Conservation (phyloP, 169 alveolate species). For the Cryptosporidium baileyi region DNA sequence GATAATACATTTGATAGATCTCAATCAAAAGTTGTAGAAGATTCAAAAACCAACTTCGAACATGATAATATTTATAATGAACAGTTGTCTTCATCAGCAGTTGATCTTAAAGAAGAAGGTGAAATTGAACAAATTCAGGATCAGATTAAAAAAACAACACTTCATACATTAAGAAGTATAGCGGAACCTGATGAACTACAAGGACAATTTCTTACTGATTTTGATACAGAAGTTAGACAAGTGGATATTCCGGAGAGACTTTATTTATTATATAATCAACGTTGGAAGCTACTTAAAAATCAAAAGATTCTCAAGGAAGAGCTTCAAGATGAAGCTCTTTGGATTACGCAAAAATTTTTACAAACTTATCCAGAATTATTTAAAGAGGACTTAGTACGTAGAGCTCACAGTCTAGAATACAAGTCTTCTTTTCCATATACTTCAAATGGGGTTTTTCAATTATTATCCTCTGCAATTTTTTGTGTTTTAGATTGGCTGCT, state of each 20-base stretch:
- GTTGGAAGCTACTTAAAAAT: slow-evolving; percentile 37
- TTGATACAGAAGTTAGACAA: slow-evolving; percentile 40
- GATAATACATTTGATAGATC: neutral
- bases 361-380: slow-evolving; percentile 53
- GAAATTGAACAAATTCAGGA: slow-evolving; percentile 31
- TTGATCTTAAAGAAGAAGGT: neutral
- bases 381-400: slow-evolving; percentile 41
- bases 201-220: slow-evolving; percentile 39
- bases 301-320: slow-evolving; percentile 28
- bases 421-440: slow-evolving; percentile 53
- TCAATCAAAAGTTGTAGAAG: neutral
- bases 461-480: slow-evolving; percentile 19
- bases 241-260: slow-evolving; percentile 65
- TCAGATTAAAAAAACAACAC: slow-evolving; percentile 12
- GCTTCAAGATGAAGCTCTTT: slow-evolving; percentile 5
- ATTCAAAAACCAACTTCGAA: neutral
- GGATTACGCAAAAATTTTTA: slow-evolving; percentile 40
- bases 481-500: slow-evolving; percentile 47
- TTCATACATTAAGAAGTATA: slow-evolving; percentile 17
- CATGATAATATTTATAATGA: slow-evolving; percentile 1
- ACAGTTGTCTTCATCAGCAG: neutral
- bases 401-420: slow-evolving; percentile 31
- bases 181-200: slow-evolving; percentile 33
- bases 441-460: slow-evolving; percentile 14
- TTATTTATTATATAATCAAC: slow-evolving; percentile 6